Base-by-base conservation (phyloP, 257 asterid genomes). In the Solanum chilense region DNA sequence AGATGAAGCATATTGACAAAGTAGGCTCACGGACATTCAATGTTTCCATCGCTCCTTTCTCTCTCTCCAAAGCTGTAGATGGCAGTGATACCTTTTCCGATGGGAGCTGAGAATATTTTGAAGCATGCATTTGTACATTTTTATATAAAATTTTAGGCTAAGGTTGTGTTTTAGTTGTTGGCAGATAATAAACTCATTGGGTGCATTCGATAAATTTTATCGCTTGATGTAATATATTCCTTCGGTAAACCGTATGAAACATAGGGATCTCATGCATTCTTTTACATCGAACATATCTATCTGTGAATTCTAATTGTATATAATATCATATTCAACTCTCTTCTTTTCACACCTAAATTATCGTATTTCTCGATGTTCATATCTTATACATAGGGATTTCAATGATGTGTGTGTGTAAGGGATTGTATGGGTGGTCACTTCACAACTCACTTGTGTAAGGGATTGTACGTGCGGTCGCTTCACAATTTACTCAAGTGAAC, bases 1-100 rank as follows among this genome's bases (percentile, higher is more conserved):
- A 95, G 94, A 91, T 95, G 96, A 95, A 95, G 93, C 95, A 93
- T 86, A 89, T 95, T 3, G 96, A 93, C 66, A 90, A 70, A 87
- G 89, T 90, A 44, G 97, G 93, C 5, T 86, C 95, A 58, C 90
- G 88, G 44, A 89, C 97, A 25, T 94, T 94, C 92, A 93, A 91
- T 31, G 95, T 95, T 82, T 91, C 93, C 68, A 90, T 93, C 78
- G 95, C 97, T 83, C 95, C 96, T 58, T 93, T 94, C 88, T 89
- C 95, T 87, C 93, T 94, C 35, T 93, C 96, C 81, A 91, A 93
- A 49, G 88, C 89, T 39, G 96, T 89, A 87, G 98, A 95, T 37
- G 93, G 86, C 9, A 84, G 85, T 27, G 84, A 86, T 87, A 82
- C 85, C 73, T 82, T 92, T 69, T 93, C 92, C 92, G 52, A 52